Evolutionary conservation across 495 filamentous ascomycete species (phyloP), one percentile per base, ranked within the genome.

Genomic region (Parathielavia appendiculata): DNA sequence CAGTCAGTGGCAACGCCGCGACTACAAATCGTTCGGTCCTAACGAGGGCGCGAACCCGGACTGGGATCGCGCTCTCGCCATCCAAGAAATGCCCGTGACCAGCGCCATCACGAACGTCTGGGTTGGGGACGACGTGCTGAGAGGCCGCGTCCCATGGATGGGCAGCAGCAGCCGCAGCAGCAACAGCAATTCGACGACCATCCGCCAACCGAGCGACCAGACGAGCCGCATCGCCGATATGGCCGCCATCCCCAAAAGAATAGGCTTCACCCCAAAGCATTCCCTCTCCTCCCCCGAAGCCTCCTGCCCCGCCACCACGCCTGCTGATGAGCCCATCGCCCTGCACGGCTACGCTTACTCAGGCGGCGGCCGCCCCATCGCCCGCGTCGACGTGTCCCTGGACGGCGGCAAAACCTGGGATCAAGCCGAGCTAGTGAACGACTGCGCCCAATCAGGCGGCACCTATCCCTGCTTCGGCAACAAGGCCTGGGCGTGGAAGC

Each of bases 21-120:
- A 86, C 63, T 87, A 87, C 73, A 86, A 86, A 57, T 73, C 76
- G 44, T 79, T 86, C 23, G 84, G 83, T 0, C 83, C 83, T 4
- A 79, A 81, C 55, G 73, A 80, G 60, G 69, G 70, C 13, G 69
- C 79, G 43, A 80, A 77, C 9, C 74, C 75, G 1, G 73, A 84
- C 68, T 85, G 82, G 83, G 75, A 77, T 36, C 62, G 68, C 26
- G 79, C 78, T 4, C 72, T 71, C 40, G 70, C 82, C 4, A 80
- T 87, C 43, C 80, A 82, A 56, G 81, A 85, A 59, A 80, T 83
- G 75, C 83, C 83, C 13, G 74, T 87, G 57, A 86, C 75, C 20
- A 76, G 73, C 44, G 77, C 78, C 30, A 75, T 80, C 44, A 79
- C 78, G 3, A 65, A 66, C 19, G 70, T 71, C 2, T 72, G 65